Base-by-base conservation (phyloP, 768 basidiomycete species). In the Tulasnella sp. region DNA sequence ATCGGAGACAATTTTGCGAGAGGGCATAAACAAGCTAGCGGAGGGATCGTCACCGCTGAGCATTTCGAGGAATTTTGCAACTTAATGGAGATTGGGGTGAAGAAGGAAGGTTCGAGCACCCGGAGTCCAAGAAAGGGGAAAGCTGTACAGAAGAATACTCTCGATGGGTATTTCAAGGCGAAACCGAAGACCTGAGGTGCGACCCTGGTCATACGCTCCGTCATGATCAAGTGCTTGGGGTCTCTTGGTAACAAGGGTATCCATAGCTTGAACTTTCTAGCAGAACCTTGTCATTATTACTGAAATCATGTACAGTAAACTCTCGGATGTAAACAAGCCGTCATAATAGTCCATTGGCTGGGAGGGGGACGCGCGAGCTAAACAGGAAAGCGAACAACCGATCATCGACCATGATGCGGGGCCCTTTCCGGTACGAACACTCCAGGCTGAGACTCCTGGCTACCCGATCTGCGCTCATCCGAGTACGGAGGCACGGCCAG, bases 11-110 rank as follows among this genome's bases (percentile, higher is more conserved):
- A 89, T 78, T 89, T 88, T 79, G 88, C 89, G 14, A 81, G 88
- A 37, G 89, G 89, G 0, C 89, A 89, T 82, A 87, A 87, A 50
- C 86, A 89, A 83, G 89, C 89, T 11, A 89, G 88, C n/a, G 89
- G 89, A 0, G 89, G 89, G 1, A 88, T 89, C 80, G 88, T 89
- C 42, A 80, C 86, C 40, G 92, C 40, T 11, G 20, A 74, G 24
- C 11, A 69, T 31, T 84, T 83, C 72, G 77, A 82, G 73, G 80
- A 79, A 28, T 81, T 83, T 31, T 80, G 77, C 37, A 72, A 58
- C 40, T 81, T 80, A 24, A 82, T 83, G 83, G 81, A 83, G 77
- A 83, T 83, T 73, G 82, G 83, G 28, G 82, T 83, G n/a, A 82
- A 78, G 72, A 54, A 60, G 31, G 41, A 48, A 79, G 46, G 69